Conservation (phyloP, 1,284 basidiomycete species). For the Malassezia restricta region DNA sequence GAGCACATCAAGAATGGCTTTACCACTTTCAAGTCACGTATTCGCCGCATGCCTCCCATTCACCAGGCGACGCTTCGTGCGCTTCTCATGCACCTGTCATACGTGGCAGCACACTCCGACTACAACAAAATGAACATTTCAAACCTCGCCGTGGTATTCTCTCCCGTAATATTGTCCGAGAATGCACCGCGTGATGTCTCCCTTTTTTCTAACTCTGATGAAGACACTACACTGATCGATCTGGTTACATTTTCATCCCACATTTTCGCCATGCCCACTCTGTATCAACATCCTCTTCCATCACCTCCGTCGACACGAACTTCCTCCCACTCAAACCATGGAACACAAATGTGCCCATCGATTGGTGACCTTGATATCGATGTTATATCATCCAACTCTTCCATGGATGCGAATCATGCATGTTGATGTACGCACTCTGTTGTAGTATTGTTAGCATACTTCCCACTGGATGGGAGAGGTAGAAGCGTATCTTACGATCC, state of each 20-base stretch:
- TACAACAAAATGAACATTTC: conserved; percentile 90
- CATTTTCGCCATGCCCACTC: conserved; percentile 18
- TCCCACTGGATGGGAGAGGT: too few relatives aligned
- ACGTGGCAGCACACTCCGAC: conserved; percentile 58
- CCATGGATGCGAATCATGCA: not conserved
- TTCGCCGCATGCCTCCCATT: conserved; percentile 54
- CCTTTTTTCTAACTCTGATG: conserved; percentile 38
- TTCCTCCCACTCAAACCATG: not conserved
- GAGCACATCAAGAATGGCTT: conserved; percentile 55
- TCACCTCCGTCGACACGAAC: not conserved
- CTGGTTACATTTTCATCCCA: conserved; percentile 31
- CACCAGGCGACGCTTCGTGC: conserved; percentile 79
- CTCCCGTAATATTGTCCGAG: conserved; percentile 38
- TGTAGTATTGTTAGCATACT: too few relatives aligned
- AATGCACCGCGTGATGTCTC: conserved; percentile 32
- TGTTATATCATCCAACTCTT: not conserved
- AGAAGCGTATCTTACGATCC: not conserved
- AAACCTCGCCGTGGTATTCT: conserved; percentile 45
- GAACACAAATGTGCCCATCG: not conserved
- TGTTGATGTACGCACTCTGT: too few relatives aligned
- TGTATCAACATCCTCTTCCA: not conserved
- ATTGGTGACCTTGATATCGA: not conserved
- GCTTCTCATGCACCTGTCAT: conserved; percentile 74
- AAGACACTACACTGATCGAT: conserved; percentile 39
- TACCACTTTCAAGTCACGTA: conserved; percentile 35